A percentile compares a stretch with the other conserved stretches of the same genome.
phyloP scores from a whole-genome alignment of 441 rosid species.

The Pelargonium cotyledonis region DNA sequence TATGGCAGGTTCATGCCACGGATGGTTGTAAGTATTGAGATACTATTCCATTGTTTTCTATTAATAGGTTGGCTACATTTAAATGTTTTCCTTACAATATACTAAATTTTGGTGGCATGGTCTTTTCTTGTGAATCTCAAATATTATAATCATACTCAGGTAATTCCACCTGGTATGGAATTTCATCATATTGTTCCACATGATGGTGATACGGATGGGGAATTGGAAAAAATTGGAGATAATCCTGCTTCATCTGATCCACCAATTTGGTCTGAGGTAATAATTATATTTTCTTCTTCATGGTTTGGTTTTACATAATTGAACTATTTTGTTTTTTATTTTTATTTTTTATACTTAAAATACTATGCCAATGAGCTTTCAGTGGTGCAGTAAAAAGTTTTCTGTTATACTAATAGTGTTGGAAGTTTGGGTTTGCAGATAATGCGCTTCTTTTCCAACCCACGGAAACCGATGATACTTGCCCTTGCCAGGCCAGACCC shows the following conservation, averaged over 20 bases:
- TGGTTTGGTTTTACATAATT: neutral
- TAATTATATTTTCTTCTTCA: conserved; percentile 8
- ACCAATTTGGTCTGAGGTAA: conserved; percentile 82
- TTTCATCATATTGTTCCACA: conserved; percentile 76
- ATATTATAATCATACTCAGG: conserved; percentile 29
- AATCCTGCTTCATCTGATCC: conserved; percentile 67
- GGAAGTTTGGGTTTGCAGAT: conserved; percentile 42
- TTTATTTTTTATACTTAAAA: neutral
- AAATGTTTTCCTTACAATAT: neutral
- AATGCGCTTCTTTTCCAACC: conserved; percentile 83
- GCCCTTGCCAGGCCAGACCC: conserved; percentile 97
- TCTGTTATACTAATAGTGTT: conserved; percentile 9
- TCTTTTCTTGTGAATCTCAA: neutral
- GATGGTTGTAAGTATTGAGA: conserved; percentile 60
- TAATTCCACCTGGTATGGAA: conserved; percentile 95
- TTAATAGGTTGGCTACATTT: neutral
- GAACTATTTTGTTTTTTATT: too few relatives aligned
- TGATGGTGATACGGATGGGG: conserved; percentile 78
- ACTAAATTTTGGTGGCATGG: neutral
- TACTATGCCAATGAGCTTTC: neutral
- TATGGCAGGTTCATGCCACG: conserved; percentile 86
- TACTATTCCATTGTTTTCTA: neutral
- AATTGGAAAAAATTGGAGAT: conserved; percentile 60
- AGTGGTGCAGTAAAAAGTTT: neutral
- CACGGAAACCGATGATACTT: conserved; percentile 86